Evolutionary conservation across 441 rosid genomes (phyloP).

Genomic region (Pelargonium exstipulatum): DNA sequence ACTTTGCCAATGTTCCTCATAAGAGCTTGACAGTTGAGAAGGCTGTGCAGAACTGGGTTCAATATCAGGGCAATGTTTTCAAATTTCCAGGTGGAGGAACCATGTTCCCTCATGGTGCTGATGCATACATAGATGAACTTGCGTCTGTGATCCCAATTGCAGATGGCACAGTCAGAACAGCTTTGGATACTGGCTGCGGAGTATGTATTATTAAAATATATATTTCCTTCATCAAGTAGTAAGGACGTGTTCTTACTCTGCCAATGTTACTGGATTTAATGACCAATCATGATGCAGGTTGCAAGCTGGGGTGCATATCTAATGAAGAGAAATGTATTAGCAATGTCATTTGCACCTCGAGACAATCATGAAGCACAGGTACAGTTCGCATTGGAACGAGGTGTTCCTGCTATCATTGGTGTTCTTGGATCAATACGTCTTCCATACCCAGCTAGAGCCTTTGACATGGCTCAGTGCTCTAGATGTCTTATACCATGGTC

Average conservation of each 20-base stretch:
- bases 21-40: conserved; percentile 96
- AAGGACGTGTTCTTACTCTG: no score
- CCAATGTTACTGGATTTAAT: neutral
- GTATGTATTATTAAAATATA: conserved; percentile 34
- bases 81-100: conserved; percentile 99
- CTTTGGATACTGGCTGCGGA: conserved; percentile 97
- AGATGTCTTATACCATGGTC: conserved; percentile 99
- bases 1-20: conserved; percentile 92
- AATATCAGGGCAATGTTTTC: conserved; percentile 86
- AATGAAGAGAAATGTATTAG: conserved; percentile 74
- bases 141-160: conserved; percentile 81
- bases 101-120: conserved; percentile 97
- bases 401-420: conserved; percentile 93
- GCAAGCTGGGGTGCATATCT: conserved; percentile 99
- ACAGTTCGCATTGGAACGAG: conserved; percentile 93
- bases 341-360: conserved; percentile 93
- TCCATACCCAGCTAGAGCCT: conserved; percentile 86
- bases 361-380: conserved; percentile 99
- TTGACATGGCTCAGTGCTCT: conserved; percentile 99
- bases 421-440: conserved; percentile 92
- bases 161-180: conserved; percentile 92
- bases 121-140: conserved; percentile 82
- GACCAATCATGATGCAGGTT: conserved; percentile 40
- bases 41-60: conserved; percentile 98
- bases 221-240: neutral